Conservation (phyloP, 768 basidiomycete species). For the Pleurotus ostreatus region DNA sequence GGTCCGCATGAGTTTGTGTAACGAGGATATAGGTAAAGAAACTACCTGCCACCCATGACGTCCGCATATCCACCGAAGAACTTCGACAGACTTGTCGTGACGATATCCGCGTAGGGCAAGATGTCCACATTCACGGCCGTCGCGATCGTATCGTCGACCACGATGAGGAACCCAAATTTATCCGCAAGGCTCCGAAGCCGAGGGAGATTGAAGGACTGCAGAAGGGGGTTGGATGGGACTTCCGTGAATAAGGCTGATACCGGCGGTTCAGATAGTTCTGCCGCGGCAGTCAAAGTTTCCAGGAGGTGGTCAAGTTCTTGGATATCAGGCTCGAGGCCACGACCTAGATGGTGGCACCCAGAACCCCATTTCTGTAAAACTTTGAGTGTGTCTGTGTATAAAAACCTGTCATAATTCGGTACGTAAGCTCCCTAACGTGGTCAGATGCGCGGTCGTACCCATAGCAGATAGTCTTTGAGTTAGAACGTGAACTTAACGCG, state of each 20-base stretch:
- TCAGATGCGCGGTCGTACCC: constrained; percentile 53
- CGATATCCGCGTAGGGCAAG: constrained; percentile 80
- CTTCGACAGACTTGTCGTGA: constrained; percentile 90
- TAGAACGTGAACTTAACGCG: constrained; percentile 44
- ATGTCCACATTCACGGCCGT: constrained; percentile 94
- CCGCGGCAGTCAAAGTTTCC: constrained; percentile 28
- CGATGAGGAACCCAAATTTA: constrained; percentile 80
- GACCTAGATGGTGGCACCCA: constrained; percentile 85
- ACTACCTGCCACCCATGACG: constrained; percentile 96
- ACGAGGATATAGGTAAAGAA: constrained; percentile 8
- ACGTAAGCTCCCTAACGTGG: not conserved
- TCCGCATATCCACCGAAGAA: constrained; percentile 93
- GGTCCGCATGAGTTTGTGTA: not conserved
- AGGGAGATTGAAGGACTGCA: constrained; percentile 78
- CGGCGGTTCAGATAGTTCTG: constrained; percentile 43
- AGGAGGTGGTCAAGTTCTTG: constrained; percentile 67
- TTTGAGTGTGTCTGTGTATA: constrained; percentile 94
- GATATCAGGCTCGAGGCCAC: constrained; percentile 73
- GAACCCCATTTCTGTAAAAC: constrained; percentile 95
- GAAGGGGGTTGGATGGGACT: constrained; percentile 92
- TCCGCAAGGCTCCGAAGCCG: constrained; percentile 78
- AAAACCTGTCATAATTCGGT: constrained; percentile 54
- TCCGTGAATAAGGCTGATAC: constrained; percentile 85
- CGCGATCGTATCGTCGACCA: constrained; percentile 93
- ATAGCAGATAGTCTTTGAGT: constrained; percentile 87